phyloP scores from a whole-genome alignment of 805 yeast genomes.

The Wickerhamiella siamensis region DNA sequence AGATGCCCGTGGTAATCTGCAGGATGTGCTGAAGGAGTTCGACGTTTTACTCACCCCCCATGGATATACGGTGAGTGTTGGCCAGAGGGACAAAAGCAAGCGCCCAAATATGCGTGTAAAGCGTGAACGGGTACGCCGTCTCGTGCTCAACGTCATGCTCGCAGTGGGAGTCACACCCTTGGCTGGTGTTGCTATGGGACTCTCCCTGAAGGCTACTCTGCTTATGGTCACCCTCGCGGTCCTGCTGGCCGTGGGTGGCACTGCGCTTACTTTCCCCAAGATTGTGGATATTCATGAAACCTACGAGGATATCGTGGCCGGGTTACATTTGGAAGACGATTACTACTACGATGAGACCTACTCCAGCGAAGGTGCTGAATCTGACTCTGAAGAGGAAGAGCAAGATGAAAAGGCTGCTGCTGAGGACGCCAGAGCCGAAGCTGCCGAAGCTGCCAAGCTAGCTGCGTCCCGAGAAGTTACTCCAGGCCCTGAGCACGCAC shows the following conservation, averaged over 20 bases:
- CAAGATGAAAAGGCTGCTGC: slow-evolving; percentile 1
- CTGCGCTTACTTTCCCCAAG: background rate
- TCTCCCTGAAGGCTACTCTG: background rate
- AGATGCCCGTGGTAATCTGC: background rate
- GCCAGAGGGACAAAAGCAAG: background rate
- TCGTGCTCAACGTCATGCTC: background rate
- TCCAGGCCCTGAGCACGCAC: background rate
- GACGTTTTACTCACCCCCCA: background rate
- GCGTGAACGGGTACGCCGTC: background rate
- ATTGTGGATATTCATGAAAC: background rate
- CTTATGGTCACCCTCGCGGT: background rate
- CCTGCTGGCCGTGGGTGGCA: background rate
- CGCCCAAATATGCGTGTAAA: background rate
- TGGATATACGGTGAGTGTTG: background rate
- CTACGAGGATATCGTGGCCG: background rate
- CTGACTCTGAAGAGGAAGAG: slow-evolving; percentile 1
- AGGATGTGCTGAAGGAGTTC: background rate
- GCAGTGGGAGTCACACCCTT: background rate
- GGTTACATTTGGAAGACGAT: background rate
- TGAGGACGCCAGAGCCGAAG: background rate
- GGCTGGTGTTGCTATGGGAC: background rate
- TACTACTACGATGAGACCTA: background rate
- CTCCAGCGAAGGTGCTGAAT: background rate
- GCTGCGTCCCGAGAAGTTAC: background rate
- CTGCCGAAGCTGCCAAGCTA: slow-evolving; percentile 2